These are phyloP conservation scores for Phytophthora sojae DNA, from an alignment of 352 stramenopile species.

Conservation along the genomic window DNA sequence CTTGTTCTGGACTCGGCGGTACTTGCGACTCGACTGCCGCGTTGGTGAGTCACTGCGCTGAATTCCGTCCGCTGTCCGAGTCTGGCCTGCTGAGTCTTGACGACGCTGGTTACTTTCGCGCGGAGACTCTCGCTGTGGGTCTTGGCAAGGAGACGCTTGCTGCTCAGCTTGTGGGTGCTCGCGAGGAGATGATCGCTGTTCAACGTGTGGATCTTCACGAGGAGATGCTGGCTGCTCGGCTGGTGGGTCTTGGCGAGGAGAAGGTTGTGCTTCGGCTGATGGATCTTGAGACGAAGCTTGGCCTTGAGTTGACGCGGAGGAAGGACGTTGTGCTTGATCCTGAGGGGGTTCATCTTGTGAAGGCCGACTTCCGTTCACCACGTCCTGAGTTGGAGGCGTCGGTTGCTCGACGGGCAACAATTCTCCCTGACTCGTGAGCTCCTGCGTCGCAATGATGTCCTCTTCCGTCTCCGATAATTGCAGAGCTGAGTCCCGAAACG, in stretches of 20 bases:
- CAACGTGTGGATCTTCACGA: constrained; percentile 1
- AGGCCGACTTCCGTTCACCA: background rate
- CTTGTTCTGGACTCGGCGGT: constrained; percentile 12
- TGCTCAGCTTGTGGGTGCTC: constrained; percentile 2
- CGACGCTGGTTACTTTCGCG: background rate
- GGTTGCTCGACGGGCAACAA: background rate
- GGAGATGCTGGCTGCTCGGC: background rate
- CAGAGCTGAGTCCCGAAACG: constrained; percentile 6
- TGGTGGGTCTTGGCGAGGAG: constrained; percentile 10
- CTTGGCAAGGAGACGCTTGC: background rate
- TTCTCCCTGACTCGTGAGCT: constrained; percentile 27
- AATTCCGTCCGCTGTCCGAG: background rate
- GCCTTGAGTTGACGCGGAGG: background rate
- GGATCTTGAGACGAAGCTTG: constrained; percentile 3
- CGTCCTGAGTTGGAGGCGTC: background rate
- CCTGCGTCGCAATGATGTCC: constrained; percentile 2
- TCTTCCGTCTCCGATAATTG: background rate
- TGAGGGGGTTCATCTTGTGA: constrained; percentile 6
- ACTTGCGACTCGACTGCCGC: constrained; percentile 13
- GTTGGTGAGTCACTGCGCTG: constrained; percentile 4
- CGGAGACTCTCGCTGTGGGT: background rate
- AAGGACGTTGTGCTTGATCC: background rate
- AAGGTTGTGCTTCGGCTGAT: background rate
- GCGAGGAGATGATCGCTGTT: constrained; percentile 1
- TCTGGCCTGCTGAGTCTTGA: constrained; percentile 10